A percentile compares a stretch with the other conserved stretches of the same genome.
Conservation (phyloP, 805 yeast species). For the Cyberlindnera xylosilytica region DNA sequence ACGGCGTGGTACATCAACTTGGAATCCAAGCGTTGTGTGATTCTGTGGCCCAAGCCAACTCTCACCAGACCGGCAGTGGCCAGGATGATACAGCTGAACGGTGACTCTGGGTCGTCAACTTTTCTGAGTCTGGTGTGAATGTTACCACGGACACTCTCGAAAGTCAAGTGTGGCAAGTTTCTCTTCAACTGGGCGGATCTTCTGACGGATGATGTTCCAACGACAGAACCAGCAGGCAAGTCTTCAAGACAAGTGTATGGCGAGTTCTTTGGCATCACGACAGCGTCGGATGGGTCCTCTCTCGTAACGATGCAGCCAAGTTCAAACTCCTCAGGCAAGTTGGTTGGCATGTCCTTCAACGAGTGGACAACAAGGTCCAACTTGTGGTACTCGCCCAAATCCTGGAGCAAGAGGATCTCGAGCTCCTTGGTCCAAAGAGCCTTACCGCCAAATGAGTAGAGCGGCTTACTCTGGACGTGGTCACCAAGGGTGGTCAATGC, state of each 20-base stretch:
- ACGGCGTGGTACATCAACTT: conserved; percentile 93
- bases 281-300: conserved; percentile 92
- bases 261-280: conserved; percentile 68
- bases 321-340: conserved; percentile 84
- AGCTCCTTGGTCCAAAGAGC: conserved; percentile 95
- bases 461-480: conserved; percentile 76
- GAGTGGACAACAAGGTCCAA: conserved; percentile 92
- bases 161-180: conserved; percentile 69
- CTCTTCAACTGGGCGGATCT: conserved; percentile 87
- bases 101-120: conserved; percentile 67
- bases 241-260: conserved; percentile 64
- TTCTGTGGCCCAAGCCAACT: conserved; percentile 67
- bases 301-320: conserved; percentile 83
- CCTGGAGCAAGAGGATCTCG: conserved; percentile 68
- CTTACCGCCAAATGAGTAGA: conserved; percentile 95
- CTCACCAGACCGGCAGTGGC: conserved; percentile 92
- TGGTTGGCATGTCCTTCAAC: conserved; percentile 89
- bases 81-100: conserved; percentile 70
- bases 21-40: conserved; percentile 65
- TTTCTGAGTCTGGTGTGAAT: conserved; percentile 76
- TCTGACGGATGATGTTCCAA: conserved; percentile 93
- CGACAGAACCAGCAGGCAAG: conserved; percentile 79
- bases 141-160: conserved; percentile 86
- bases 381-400: conserved; percentile 59
- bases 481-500: conserved; percentile 90